Evolutionary conservation across 2,329 filamentous ascomycete species (phyloP).

Genomic region (Colletotrichum lini): DNA sequence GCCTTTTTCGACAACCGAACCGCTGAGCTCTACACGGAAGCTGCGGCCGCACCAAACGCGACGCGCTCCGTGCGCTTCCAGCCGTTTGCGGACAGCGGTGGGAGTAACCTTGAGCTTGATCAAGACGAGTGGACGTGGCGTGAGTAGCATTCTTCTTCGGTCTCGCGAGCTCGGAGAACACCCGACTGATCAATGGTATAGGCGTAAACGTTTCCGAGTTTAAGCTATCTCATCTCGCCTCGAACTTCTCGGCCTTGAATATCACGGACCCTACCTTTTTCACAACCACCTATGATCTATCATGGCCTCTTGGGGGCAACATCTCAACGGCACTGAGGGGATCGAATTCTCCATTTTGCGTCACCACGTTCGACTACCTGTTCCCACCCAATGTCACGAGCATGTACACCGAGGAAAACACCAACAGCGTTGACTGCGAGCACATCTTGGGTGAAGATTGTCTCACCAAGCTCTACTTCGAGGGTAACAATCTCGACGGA

Average conservation of each 20-base stretch:
- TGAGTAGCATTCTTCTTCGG: background rate
- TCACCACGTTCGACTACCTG: slow-evolving; percentile 20
- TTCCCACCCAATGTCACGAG: slow-evolving; percentile 38
- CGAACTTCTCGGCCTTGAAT: background rate
- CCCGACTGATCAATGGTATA: background rate
- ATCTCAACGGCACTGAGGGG: slow-evolving; percentile 4
- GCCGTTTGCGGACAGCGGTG: background rate
- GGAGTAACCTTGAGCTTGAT: background rate
- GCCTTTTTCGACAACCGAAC: slow-evolving; percentile 3
- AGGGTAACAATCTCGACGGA: slow-evolving; percentile 6
- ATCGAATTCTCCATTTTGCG: slow-evolving; percentile 20
- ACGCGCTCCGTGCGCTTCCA: slow-evolving; percentile 6
- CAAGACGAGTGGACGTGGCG: slow-evolving; percentile 29
- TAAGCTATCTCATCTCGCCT: background rate
- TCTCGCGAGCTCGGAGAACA: background rate
- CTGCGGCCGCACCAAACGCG: background rate
- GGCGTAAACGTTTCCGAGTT: slow-evolving; percentile 29
- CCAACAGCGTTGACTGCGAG: slow-evolving; percentile 14
- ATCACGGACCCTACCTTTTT: slow-evolving; percentile 12
- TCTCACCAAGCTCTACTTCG: background rate
- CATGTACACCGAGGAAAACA: slow-evolving; percentile 10
- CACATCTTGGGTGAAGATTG: slow-evolving; percentile 16
- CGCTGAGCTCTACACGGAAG: background rate
- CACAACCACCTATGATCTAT: slow-evolving; percentile 26
- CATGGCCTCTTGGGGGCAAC: slow-evolving; percentile 18